Percentiles rank a stretch among this genome's conserved stretches.
Evolutionary conservation across 2,329 filamentous ascomycete genomes (phyloP).

Genomic region (Helicocarpus griseus): DNA sequence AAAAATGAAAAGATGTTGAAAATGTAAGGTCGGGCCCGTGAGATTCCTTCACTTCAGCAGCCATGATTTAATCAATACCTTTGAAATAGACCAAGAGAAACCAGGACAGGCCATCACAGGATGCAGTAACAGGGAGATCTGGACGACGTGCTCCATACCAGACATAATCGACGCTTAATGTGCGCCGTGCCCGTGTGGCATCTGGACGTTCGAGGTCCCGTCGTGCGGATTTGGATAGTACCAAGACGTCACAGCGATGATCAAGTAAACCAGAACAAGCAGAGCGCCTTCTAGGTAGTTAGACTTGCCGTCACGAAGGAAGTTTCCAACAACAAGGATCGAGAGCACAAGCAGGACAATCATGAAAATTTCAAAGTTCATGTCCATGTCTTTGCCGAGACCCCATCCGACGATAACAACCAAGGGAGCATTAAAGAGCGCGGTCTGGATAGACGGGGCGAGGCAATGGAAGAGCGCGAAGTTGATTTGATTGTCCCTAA

Average conservation of each 20-base stretch:
- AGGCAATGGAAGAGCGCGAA: slow-evolving; percentile 78
- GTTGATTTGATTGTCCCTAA: slow-evolving; percentile 54
- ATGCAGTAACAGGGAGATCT: too few species aligned
- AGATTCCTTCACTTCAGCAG: too few species aligned
- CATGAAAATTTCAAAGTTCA: slow-evolving; percentile 84
- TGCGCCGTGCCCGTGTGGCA: background rate
- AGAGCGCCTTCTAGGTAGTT: slow-evolving; percentile 84
- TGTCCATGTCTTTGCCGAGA: slow-evolving; percentile 57
- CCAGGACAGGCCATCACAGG: too few species aligned
- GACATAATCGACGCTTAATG: background rate
- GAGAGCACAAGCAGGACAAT: slow-evolving; percentile 70
- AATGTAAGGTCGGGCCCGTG: too few species aligned
- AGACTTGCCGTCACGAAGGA: slow-evolving; percentile 76
- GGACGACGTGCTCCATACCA: too few species aligned
- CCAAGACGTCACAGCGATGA: slow-evolving; percentile 53
- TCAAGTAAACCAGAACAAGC: slow-evolving; percentile 57
- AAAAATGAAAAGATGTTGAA: too few species aligned
- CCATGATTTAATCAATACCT: too few species aligned
- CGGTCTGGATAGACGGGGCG: slow-evolving; percentile 79
- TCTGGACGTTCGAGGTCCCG: slow-evolving; percentile 10
- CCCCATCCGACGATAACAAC: slow-evolving; percentile 80
- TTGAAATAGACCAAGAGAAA: too few species aligned
- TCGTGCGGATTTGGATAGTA: slow-evolving; percentile 48
- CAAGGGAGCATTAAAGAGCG: slow-evolving; percentile 76
- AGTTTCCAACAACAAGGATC: slow-evolving; percentile 79